phyloP scores from a whole-genome alignment of 192 early-diverging fungal species.

The Coemansia sp. region DNA sequence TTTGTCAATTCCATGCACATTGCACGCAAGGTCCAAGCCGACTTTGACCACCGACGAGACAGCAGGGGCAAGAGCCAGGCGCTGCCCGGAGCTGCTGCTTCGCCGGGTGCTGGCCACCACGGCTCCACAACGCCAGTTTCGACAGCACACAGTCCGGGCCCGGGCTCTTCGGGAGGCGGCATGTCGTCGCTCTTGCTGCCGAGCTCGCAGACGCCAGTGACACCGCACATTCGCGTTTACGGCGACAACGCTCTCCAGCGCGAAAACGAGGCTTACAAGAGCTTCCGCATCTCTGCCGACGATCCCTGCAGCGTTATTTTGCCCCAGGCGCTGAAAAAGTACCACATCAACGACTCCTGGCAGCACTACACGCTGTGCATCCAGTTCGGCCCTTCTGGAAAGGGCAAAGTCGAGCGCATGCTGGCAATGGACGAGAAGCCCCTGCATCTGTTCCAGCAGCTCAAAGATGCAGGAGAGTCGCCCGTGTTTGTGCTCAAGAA shows the following conservation, averaged over 20 bases:
- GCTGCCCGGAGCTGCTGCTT: background rate
- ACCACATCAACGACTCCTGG: conserved; percentile 87
- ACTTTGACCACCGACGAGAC: conserved; percentile 34
- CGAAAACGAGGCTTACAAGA: conserved; percentile 78
- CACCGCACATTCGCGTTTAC: conserved; percentile 75
- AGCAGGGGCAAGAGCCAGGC: conserved; percentile 14
- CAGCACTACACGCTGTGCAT: conserved; percentile 82
- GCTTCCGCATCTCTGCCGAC: conserved; percentile 74
- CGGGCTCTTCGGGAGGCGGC: conserved; percentile 16
- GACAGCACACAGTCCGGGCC: conserved; percentile 34
- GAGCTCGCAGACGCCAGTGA: conserved; percentile 34
- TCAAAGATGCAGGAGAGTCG: conserved; percentile 65
- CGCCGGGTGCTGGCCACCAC: conserved; percentile 5
- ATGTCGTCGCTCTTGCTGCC: conserved; percentile 37
- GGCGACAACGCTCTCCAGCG: conserved; percentile 68
- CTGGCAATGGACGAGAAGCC: conserved; percentile 80
- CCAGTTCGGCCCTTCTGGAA: conserved; percentile 57
- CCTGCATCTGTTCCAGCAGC: conserved; percentile 60
- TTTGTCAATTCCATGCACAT: conserved; percentile 27
- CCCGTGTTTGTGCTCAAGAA: conserved; percentile 76
- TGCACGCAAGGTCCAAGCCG: conserved; percentile 28
- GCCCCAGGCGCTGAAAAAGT: conserved; percentile 82
- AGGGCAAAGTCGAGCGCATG: conserved; percentile 60
- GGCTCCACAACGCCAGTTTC: conserved; percentile 20
- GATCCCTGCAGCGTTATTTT: conserved; percentile 87